Evolutionary conservation across 2,329 filamentous ascomycete species (phyloP), one percentile per base, ranked within the genome.

Genomic region (Fusarium pseudonygamai): DNA sequence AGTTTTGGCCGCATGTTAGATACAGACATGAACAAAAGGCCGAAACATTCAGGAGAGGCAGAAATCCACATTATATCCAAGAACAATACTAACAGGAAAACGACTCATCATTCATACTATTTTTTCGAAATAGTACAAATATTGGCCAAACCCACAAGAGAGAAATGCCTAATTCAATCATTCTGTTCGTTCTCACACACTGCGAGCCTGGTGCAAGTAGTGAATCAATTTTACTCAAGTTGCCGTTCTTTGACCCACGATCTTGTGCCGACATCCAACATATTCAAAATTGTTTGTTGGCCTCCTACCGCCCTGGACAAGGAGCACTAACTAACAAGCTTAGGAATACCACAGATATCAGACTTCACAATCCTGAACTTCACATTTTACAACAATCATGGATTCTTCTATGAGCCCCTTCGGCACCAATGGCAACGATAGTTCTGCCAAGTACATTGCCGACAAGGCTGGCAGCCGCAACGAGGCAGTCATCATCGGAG

Each of bases 401-500:
- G 73, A 75, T n/a, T 32, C 30, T 10, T 53, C 49, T 13, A 43
- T 64, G 24, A 43, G 56, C 6, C 67, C 57, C 15, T 65, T 72
- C 37, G 46, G 40, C 37, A 14, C 46, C n/a, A 40, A 47, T 20
- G 37, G 36, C 13, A 52, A 46, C 24, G 55, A 61, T 53, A 45
- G 40, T 18, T 58, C 56, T 42, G 24, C 56, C 46, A 45, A 28
- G 8, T 53, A 53, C 7, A 20, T 64, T 22, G 36, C 55, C 16
- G 37, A 52, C 20, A 61, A 43, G 6, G 14, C 34, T 4, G 24
- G 64, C 30, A 57, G 52, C 22, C 50, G 24, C n/a, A 37, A 60
- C 16, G 53, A 72, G 18, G 60, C 63, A 26, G 60, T 60, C 32
- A 53, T 67, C 8, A 45, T 75, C n/a, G 72, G 43, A 9, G 53